Percentiles rank a stretch among this genome's conserved stretches.
These are phyloP conservation scores for Apiospora koreana DNA, from an alignment of 2,329 filamentous ascomycete species.

Conservation along the genomic window DNA sequence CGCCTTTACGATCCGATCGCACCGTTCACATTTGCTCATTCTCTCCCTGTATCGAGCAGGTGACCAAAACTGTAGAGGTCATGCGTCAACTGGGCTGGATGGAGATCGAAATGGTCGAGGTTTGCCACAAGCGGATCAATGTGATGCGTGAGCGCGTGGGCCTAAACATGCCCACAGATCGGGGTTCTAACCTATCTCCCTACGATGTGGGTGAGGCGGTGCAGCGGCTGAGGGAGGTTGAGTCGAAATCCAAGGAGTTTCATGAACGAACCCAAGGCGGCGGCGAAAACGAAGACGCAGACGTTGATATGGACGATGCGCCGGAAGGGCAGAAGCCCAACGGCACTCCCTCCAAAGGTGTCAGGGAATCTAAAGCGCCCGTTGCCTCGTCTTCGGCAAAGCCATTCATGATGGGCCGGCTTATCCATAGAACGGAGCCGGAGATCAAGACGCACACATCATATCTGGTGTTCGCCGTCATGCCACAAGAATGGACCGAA, in stretches of 20 bases:
- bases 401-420: conserved; percentile 71
- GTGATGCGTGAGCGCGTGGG: conserved; percentile 81
- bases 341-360: conserved; percentile 32
- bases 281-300: conserved; percentile 30
- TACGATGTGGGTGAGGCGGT: conserved; percentile 81
- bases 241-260: conserved; percentile 67
- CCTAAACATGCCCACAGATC: conserved; percentile 63
- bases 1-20: conserved; percentile 69
- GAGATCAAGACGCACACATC: conserved; percentile 96
- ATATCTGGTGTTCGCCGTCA: conserved; percentile 90
- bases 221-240: conserved; percentile 69
- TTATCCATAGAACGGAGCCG: conserved; percentile 79
- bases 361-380: conserved; percentile 23
- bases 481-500: conserved; percentile 84
- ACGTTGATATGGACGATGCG: conserved; percentile 44
- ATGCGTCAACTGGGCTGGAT: conserved; percentile 85
- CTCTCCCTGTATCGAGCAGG: conserved; percentile 96
- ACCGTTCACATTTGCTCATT: conserved; percentile 88
- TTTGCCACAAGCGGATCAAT: conserved; percentile 77
- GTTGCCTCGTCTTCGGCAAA: conserved; percentile 40
- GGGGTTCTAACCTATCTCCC: conserved; percentile 69
- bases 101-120: conserved; percentile 90
- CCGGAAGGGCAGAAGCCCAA: conserved; percentile 30
- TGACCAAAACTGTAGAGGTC: conserved; percentile 78
- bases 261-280: conserved; percentile 43